Percentiles rank a stretch among this genome's conserved stretches.
Evolutionary conservation across 257 asterid genomes (phyloP).

Genomic region (Penstemon eatonii): DNA sequence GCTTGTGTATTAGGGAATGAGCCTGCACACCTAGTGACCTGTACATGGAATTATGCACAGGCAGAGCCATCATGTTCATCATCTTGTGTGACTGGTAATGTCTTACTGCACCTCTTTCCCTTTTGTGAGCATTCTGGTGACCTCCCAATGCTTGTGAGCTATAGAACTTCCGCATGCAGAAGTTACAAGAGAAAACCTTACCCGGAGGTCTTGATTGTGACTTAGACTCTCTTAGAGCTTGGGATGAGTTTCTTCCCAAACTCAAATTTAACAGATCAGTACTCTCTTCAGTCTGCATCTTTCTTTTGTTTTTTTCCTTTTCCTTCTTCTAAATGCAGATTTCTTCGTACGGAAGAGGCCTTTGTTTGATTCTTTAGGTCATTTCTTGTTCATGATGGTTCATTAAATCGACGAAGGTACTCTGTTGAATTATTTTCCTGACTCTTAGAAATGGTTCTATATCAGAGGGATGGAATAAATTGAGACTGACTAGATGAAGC

Average conservation of each 20-base stretch:
- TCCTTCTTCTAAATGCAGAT: not conserved
- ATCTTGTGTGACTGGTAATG: slow-evolving; percentile 45
- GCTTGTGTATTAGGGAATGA: slow-evolving; percentile 52
- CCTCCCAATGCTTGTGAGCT: slow-evolving; percentile 86
- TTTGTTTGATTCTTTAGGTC: slow-evolving; percentile 8
- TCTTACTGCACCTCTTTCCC: slow-evolving; percentile 65
- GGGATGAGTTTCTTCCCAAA: slow-evolving; percentile 34
- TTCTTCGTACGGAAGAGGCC: not conserved
- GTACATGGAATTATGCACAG: slow-evolving; percentile 35
- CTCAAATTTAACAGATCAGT: slow-evolving; percentile 47
- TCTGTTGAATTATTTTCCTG: slow-evolving; percentile 35
- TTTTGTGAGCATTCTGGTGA: slow-evolving; percentile 84
- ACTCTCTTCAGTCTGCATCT: slow-evolving; percentile 19
- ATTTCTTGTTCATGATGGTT: slow-evolving; percentile 26
- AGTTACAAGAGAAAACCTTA: slow-evolving; percentile 65
- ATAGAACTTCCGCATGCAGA: slow-evolving; percentile 70
- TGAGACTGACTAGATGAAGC: slow-evolving; percentile 48
- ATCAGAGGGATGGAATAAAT: slow-evolving; percentile 43
- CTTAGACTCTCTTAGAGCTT: slow-evolving; percentile 24
- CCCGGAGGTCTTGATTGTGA: slow-evolving; percentile 33
- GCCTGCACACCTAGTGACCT: slow-evolving; percentile 57
- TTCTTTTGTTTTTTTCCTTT: not conserved
- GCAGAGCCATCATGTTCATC: slow-evolving; percentile 35
- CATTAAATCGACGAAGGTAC: slow-evolving; percentile 33
- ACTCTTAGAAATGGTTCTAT: slow-evolving; percentile 40